Percentiles rank a stretch among this genome's conserved stretches.
Evolutionary conservation across 1,284 basidiomycete genomes (phyloP).

Genomic region (Rhodotorula sp.): DNA sequence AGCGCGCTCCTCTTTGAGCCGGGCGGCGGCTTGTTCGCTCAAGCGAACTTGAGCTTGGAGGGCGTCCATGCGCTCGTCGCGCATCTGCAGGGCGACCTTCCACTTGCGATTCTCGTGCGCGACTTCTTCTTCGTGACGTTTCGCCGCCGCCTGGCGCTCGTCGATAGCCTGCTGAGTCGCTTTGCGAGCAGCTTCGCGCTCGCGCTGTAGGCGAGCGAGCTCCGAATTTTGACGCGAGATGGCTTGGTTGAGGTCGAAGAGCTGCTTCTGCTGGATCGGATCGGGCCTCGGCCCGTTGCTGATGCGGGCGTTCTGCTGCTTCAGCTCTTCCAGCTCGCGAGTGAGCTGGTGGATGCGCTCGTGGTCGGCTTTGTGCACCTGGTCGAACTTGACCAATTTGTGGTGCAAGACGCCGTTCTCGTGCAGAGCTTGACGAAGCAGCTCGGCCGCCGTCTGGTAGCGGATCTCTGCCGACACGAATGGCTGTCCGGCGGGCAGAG

Average conservation of each 20-base stretch:
- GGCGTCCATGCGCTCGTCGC: not conserved
- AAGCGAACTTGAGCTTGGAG: not conserved
- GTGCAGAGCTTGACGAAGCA: not conserved
- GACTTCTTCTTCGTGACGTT: not conserved
- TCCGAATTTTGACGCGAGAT: not conserved
- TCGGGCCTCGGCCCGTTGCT: too few relatives aligned
- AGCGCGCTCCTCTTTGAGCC: not conserved
- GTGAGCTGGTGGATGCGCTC: not conserved
- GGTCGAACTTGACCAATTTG: slow-evolving; percentile 3
- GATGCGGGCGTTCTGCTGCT: not conserved
- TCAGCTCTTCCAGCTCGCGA: not conserved
- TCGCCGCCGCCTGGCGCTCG: not conserved
- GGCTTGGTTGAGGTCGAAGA: not conserved
- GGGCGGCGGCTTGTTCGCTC: not conserved
- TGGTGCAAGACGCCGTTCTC: not conserved
- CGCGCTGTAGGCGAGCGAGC: not conserved
- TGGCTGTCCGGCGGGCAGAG: too few relatives aligned
- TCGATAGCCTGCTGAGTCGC: not conserved
- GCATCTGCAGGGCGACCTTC: not conserved
- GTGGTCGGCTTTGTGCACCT: not conserved
- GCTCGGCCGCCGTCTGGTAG: not conserved
- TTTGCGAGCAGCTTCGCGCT: not conserved
- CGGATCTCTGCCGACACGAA: not conserved
- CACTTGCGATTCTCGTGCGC: not conserved
- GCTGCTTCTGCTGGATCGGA: not conserved